A percentile compares a stretch with the other conserved stretches of the same genome.
Conservation (phyloP, 2,329 filamentous ascomycete genomes). For the Chaetomiaceae sp. region DNA sequence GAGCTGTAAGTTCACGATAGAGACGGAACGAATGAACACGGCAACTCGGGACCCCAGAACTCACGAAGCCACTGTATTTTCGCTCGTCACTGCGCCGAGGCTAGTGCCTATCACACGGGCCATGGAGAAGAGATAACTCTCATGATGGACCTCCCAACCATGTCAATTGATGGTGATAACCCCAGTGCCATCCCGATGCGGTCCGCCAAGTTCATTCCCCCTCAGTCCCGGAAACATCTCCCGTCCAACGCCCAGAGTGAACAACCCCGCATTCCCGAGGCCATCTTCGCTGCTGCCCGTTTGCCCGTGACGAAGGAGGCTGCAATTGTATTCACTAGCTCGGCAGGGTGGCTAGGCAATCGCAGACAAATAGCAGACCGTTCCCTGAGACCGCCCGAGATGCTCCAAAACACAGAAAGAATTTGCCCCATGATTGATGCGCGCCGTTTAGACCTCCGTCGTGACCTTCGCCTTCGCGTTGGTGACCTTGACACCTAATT, state of each 20-base stretch:
- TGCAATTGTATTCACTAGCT: constrained; percentile 29
- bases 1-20: background rate
- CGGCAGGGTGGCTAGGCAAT: constrained; percentile 26
- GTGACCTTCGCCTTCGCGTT: constrained; percentile 99
- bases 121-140: background rate
- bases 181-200: background rate
- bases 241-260: constrained; percentile 1
- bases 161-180: background rate
- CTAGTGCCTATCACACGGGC: background rate
- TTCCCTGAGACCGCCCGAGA: constrained; percentile 29
- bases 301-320: constrained; percentile 26
- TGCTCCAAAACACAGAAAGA: constrained; percentile 29
- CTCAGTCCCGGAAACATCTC: constrained; percentile 3
- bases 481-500: constrained; percentile 98
- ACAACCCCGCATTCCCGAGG: background rate
- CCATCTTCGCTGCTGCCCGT: constrained; percentile 11
- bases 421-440: constrained; percentile 22
- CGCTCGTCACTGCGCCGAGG: background rate
- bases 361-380: constrained; percentile 28
- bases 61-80: background rate
- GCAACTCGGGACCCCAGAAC: background rate
- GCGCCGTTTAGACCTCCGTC: constrained; percentile 69
- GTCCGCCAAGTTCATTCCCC: constrained; percentile 6
- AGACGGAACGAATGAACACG: background rate
- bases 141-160: background rate